Conservation (phyloP, 163 green algal genomes). For the Trebouxia gelatinosa region DNA sequence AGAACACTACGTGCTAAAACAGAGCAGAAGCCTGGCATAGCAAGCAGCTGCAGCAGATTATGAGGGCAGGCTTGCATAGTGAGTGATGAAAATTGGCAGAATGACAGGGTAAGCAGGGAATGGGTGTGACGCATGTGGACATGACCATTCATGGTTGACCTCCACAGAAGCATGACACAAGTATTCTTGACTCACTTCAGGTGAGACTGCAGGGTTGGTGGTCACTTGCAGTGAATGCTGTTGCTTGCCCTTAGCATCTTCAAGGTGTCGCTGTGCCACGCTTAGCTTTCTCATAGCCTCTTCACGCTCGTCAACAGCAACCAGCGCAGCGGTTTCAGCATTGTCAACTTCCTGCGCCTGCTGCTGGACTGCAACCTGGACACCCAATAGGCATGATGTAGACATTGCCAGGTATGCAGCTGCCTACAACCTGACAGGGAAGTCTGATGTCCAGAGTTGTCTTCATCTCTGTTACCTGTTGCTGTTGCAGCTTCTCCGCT, state of each 20-base stretch:
- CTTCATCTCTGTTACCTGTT: not conserved
- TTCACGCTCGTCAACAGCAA: slow-evolving; percentile 7
- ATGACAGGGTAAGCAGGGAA: not conserved
- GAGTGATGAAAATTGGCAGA: not conserved
- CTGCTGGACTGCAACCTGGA: not conserved
- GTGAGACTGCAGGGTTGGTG: not conserved
- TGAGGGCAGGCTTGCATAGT: not conserved
- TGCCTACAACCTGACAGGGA: not conserved
- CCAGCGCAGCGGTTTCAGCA: slow-evolving; percentile 17
- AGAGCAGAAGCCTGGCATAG: too few relatives aligned
- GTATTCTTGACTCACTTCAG: not conserved
- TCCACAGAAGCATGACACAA: not conserved
- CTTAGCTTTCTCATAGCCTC: slow-evolving; percentile 2
- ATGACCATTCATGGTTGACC: too few relatives aligned
- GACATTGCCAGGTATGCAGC: not conserved
- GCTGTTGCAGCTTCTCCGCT: not conserved
- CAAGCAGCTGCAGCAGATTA: not conserved
- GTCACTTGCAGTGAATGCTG: slow-evolving; percentile 20
- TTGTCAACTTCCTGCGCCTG: slow-evolving; percentile 14
- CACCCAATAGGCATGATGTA: not conserved
- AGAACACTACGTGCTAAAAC: too few relatives aligned
- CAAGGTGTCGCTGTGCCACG: not conserved
- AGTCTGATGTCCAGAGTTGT: not conserved
- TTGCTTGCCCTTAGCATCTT: slow-evolving; percentile 24
- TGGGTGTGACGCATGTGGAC: too few relatives aligned